These are phyloP conservation scores for Talaromyces stipitatus DNA, from an alignment of 495 filamentous ascomycete genomes.

Conservation along the genomic window DNA sequence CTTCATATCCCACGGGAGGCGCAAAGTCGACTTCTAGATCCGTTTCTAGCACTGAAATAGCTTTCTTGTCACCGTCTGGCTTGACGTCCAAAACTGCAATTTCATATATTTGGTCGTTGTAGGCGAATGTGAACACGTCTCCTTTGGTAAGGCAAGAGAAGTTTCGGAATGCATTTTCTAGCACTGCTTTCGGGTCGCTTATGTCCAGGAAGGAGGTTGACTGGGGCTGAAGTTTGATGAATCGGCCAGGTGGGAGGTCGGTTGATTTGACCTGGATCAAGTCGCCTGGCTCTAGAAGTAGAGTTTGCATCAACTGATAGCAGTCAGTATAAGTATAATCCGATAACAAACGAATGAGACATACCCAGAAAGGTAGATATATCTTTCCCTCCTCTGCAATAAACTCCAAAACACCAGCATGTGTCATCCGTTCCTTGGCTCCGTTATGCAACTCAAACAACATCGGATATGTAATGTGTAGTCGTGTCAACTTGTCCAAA, in stretches of 20 bases:
- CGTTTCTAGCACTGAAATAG: conserved; percentile 88
- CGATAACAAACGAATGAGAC: conserved; percentile 14
- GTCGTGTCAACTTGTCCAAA: conserved; percentile 84
- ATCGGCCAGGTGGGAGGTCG: conserved; percentile 75
- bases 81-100: conserved; percentile 91
- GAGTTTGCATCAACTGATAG: conserved; percentile 84
- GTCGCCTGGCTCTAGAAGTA: conserved; percentile 82
- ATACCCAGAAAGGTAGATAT: conserved; percentile 91
- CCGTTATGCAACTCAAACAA: conserved; percentile 93
- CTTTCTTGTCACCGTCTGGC: conserved; percentile 64
- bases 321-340: conserved; percentile 7
- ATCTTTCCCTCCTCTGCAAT: conserved; percentile 95
- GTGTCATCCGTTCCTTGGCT: conserved; percentile 65
- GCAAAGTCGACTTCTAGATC: conserved; percentile 95
- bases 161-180: conserved; percentile 91
- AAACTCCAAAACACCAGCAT: conserved; percentile 94
- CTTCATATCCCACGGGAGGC: conserved; percentile 86
- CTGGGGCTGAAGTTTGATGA: conserved; percentile 95
- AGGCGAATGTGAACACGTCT: conserved; percentile 89
- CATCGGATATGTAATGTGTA: conserved; percentile 98
- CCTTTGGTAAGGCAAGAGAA: conserved; percentile 88
- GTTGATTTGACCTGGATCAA: conserved; percentile 91
- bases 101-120: conserved; percentile 88
- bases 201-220: conserved; percentile 89
- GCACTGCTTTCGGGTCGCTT: conserved; percentile 93